Evolutionary conservation across 2,329 filamentous ascomycete genomes (phyloP), one percentile per base, ranked within the genome.

Genomic region (Cladophialophora immunda): DNA sequence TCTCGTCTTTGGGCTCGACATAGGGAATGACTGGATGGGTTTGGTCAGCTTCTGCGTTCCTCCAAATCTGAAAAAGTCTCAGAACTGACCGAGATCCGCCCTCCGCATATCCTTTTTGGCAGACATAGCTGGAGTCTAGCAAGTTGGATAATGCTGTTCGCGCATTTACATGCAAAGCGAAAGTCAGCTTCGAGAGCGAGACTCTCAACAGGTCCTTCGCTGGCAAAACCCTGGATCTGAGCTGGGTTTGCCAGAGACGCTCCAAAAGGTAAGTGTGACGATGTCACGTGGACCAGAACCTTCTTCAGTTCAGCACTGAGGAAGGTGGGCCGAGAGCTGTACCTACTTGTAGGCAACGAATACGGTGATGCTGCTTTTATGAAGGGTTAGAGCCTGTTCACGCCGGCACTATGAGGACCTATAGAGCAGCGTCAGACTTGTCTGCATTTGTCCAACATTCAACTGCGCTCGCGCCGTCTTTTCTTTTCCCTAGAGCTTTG

Each of bases 81-180:
- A 27, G 19, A 54, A 78, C 87, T 73, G 85, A 93, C 91, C 86
- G 71, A 94, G 84, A 78, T 94, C 91, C 67, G 84, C 80, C 75
- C 91, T 85, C 69, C 90, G 87, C 89, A 92, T 91, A 77, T 93
- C 90, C 79, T 92, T 92, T 78, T 87, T 90, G 63, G 86, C 83
- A 59, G 89, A 82, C 89, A 92, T 92, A 58, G 13, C 22, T 45
- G n/a, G 41, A 13, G 25, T 30, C 52, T 17, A 32, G 52, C 19
- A 32, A 30, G 19, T 7, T 47, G 36, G 30, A 58, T 17, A 47
- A 30, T 11, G 19, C 15, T 9, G 34, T 29, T 38, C 56, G 47
- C 17, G 30, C 55, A 58, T 13, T 13, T 29, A 11, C 19, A 25
- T 29, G n/a, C 34, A 47, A 38, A 13, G 27, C 27, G 32, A 19